Evolutionary conservation across 306 rosid species (phyloP), one percentile per base, ranked within the genome.

Genomic region (Cyclanthera cordifolia): DNA sequence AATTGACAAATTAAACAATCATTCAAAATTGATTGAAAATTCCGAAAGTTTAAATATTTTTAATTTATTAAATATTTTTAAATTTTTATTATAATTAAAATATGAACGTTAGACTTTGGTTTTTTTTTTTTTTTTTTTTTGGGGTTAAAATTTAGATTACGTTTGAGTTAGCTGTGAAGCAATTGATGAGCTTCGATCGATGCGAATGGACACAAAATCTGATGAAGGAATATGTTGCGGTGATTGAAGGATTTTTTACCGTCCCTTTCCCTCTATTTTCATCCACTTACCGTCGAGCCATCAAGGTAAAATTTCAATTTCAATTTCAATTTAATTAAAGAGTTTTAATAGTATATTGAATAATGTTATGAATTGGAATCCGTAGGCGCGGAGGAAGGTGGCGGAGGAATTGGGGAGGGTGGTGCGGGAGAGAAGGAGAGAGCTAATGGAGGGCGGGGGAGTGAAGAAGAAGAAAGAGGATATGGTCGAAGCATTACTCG

Each of bases 81-180:
- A n/a, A n/a, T n/a, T n/a, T n/a, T n/a, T n/a, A n/a, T n/a, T n/a
- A n/a, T n/a, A n/a, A n/a, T n/a, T n/a, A n/a, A n/a, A n/a, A n/a
- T n/a, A n/a, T n/a, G n/a, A n/a, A n/a, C n/a, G n/a, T n/a, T n/a
- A n/a, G n/a, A n/a, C n/a, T n/a, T n/a, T n/a, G n/a, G n/a, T n/a
- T n/a, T n/a, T n/a, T n/a, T n/a, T 34, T 4, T 34, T 1, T 34
- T 3, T 3, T 1, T 23, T n/a, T n/a, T n/a, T n/a, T n/a, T n/a
- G n/a, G n/a, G n/a, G n/a, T n/a, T n/a, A n/a, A n/a, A n/a, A n/a
- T n/a, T 64, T 76, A 93, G 99, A 93, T 93, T 71, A 93, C 99
- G 32, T 93, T 93, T 79, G 99, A 93, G 81, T 76, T 93, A 66
- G 87, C 96, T 21, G 88, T 93, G 91, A 93, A 93, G 86, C 99